Evolutionary conservation across 257 asterid genomes (phyloP), one percentile per base, ranked within the genome.

Genomic region (Ocimum tenuiflorum): DNA sequence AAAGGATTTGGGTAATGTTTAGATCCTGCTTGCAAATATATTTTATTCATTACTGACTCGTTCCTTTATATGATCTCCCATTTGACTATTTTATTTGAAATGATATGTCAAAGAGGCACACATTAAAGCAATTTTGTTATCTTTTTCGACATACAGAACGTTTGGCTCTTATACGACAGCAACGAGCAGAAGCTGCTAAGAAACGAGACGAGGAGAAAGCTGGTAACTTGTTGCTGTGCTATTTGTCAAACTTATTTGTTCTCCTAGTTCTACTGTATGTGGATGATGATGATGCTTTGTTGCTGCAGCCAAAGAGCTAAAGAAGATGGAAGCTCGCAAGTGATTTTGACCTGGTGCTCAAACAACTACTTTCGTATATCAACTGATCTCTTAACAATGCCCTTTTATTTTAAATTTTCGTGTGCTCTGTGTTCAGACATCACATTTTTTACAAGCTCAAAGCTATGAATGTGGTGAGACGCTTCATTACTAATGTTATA

Each of bases 141-240:
- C 43, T 52, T 60, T 39, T 43, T 43, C 18, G 49, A 73, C 43
- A 42, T 67, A 74, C 85, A 88, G 97, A 88, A 50, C 96, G 97
- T 13, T 77, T 91, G 80, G 96, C 95, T 50, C 88, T 89, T 60
- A 83, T 90, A 56, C 80, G 97, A 15, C 91, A 90, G 73, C 86
- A 90, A 78, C 85, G 97, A 76, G 95, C 91, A 35, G 95, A 90
- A 22, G 95, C 97, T 71, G 95, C 97, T 12, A 87, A 90, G 81
- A 90, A 90, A 71, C 89, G 95, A 0, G 97, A 90, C 50, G 97
- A 90, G 79, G 97, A 90, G 89, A 91, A 88, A 83, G 89, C 91
- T 42, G 97, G 96, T 89, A 82, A 33, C 14, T 46, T 42, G 0
- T 48, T 14, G n/a, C 0, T 35, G 9, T n/a, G 9, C 7, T 14